Percentiles rank a stretch among this genome's conserved stretches.
These are phyloP conservation scores for Penicillium flavigenum DNA, from an alignment of 495 filamentous ascomycete genomes.

Conservation along the genomic window DNA sequence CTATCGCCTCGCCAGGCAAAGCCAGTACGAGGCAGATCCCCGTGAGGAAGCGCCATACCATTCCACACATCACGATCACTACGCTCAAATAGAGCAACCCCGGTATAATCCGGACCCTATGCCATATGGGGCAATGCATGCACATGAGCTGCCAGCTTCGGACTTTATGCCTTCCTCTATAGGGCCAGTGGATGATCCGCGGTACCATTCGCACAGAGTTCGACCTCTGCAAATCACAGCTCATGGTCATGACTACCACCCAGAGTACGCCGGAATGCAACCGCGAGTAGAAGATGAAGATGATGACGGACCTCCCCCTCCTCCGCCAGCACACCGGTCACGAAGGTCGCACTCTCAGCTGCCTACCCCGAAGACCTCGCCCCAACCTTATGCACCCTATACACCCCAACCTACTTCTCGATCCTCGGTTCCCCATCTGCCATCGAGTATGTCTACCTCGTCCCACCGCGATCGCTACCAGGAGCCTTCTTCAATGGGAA, in stretches of 20 bases:
- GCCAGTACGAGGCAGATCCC: constrained; percentile 23
- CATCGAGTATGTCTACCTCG: constrained; percentile 20
- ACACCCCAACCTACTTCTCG: constrained; percentile 30
- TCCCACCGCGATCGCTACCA: constrained; percentile 10
- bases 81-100: constrained; percentile 20
- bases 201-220: constrained; percentile 26
- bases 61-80: constrained; percentile 17
- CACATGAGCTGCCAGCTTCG: constrained; percentile 16
- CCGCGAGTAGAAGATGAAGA: constrained; percentile 68
- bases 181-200: constrained; percentile 20
- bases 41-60: constrained; percentile 20
- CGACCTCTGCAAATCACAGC: constrained; percentile 27
- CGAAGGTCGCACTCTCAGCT: constrained; percentile 31
- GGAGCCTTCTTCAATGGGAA: constrained; percentile 25
- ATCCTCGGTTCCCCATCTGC: constrained; percentile 46
- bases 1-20: constrained; percentile 28
- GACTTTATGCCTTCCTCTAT: constrained; percentile 17
- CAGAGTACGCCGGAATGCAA: constrained; percentile 58
- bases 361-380: constrained; percentile 27
- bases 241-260: constrained; percentile 33
- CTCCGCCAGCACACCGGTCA: constrained; percentile 49
- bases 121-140: constrained; percentile 23
- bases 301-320: constrained; percentile 52
- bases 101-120: constrained; percentile 26
- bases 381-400: constrained; percentile 38